A percentile compares a stretch with the other conserved stretches of the same genome.
Conservation (phyloP, 768 basidiomycete species). For the Hygrocybe coccinea region DNA sequence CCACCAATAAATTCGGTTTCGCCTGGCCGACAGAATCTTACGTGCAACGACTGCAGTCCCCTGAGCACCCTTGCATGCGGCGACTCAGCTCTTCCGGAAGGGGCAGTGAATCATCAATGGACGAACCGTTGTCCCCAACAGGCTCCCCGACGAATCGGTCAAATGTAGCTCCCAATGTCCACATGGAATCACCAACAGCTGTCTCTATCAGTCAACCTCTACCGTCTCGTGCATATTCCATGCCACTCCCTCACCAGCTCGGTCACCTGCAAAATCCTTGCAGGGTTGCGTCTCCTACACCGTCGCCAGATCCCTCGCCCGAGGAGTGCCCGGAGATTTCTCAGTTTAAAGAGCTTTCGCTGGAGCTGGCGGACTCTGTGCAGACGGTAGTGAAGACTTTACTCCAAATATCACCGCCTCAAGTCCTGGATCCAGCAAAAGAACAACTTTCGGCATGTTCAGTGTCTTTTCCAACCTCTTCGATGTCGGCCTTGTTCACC, state of each 20-base stretch:
- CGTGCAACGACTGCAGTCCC: constrained; percentile 9
- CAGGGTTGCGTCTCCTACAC: constrained; percentile 25
- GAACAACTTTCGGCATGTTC: constrained; percentile 91
- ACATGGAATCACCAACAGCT: neutral
- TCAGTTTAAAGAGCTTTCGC: constrained; percentile 63
- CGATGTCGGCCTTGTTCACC: constrained; percentile 83
- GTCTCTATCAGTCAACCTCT: constrained; percentile 33
- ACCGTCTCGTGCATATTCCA: constrained; percentile 64
- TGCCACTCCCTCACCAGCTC: constrained; percentile 78
- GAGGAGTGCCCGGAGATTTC: constrained; percentile 27
- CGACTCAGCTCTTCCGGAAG: constrained; percentile 34
- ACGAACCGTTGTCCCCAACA: neutral
- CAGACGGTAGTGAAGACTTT: constrained; percentile 90
- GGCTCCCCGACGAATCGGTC: neutral
- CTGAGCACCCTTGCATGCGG: neutral
- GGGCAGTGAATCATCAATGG: neutral
- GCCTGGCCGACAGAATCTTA: constrained; percentile 51
- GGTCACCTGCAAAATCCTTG: constrained; percentile 68
- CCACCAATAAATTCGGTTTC: constrained; percentile 55
- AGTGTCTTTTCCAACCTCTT: constrained; percentile 80
- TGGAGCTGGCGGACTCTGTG: constrained; percentile 86
- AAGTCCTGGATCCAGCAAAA: constrained; percentile 86
- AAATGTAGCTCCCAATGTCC: neutral
- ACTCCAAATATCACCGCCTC: constrained; percentile 83
- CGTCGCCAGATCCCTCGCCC: constrained; percentile 18